These are phyloP conservation scores for Diaporthe ampelina DNA, from an alignment of 2,329 filamentous ascomycete genomes.

Conservation along the genomic window DNA sequence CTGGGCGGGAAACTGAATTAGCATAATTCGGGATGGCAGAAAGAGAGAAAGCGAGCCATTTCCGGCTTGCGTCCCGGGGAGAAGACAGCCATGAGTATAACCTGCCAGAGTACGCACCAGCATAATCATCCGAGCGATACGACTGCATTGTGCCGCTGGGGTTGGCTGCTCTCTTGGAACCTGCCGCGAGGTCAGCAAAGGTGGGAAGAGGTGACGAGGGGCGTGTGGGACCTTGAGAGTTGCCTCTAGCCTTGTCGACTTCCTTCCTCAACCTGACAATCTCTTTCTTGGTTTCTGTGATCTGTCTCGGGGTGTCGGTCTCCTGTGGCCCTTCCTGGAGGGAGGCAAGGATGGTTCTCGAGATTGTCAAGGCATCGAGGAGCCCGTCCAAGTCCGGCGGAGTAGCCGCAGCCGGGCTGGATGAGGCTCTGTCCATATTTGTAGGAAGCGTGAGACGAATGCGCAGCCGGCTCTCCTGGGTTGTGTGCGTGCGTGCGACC, in stretches of 20 bases:
- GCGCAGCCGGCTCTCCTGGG: constrained; percentile 14
- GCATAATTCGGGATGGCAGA: not conserved
- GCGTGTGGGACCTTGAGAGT: constrained; percentile 23
- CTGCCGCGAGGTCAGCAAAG: constrained; percentile 20
- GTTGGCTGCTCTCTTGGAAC: constrained; percentile 12
- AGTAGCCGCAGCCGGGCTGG: constrained; percentile 23
- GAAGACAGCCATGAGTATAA: not conserved
- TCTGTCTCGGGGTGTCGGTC: constrained; percentile 43
- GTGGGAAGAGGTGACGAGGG: not conserved
- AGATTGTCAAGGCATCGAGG: constrained; percentile 58
- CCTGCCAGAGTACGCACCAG: not conserved
- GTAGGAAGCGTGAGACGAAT: constrained; percentile 23
- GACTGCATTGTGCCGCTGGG: constrained; percentile 27
- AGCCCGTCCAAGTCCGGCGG: constrained; percentile 43
- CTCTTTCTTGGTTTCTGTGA: constrained; percentile 46
- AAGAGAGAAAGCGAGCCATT: not conserved
- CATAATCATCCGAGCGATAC: constrained; percentile 5
- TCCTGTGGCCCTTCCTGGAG: constrained; percentile 51
- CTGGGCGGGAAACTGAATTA: not conserved
- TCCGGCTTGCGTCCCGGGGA: no score
- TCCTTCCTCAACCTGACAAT: constrained; percentile 50
- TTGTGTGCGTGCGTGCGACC: constrained; percentile 12
- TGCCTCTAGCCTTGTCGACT: constrained; percentile 43
- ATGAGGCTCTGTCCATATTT: constrained; percentile 34
- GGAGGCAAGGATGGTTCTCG: constrained; percentile 59